Percentiles rank a stretch among this genome's conserved stretches.
phyloP scores from a whole-genome alignment of 2,329 filamentous ascomycete genomes.

The Phoma sp. region DNA sequence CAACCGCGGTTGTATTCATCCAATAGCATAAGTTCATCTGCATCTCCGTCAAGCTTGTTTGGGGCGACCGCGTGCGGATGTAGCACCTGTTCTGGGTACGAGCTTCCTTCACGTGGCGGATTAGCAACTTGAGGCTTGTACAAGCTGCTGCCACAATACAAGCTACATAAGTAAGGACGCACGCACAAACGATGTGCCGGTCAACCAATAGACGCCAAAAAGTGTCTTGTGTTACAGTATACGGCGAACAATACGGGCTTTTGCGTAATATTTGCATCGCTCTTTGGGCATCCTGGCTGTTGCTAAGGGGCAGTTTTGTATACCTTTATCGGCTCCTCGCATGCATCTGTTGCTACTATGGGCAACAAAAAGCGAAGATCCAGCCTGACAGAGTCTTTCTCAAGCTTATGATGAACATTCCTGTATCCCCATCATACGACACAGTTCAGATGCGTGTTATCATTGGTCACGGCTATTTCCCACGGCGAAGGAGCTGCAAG shows the following conservation, averaged over 20 bases:
- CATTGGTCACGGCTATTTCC: not conserved
- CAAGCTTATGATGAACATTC: not conserved
- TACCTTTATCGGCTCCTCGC: slow-evolving; percentile 11
- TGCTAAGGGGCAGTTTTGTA: slow-evolving; percentile 18
- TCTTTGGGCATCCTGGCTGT: slow-evolving; percentile 1
- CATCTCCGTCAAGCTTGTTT: not conserved
- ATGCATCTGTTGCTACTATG: slow-evolving; percentile 24
- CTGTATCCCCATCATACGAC: not conserved
- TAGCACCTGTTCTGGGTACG: not conserved
- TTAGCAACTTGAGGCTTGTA: not conserved
- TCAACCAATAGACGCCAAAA: slow-evolving; percentile 12
- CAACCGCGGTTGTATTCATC: slow-evolving; percentile 4
- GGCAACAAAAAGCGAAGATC: slow-evolving; percentile 30
- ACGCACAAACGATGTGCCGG: not conserved
- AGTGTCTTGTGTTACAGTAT: slow-evolving; percentile 1
- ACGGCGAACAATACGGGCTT: not conserved
- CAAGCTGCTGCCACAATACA: slow-evolving; percentile 4
- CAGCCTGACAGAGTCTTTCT: slow-evolving; percentile 14
- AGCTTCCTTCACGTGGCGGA: slow-evolving; percentile 5
- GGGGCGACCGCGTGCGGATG: not conserved
- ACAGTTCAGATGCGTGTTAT: not conserved
- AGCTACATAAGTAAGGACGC: not conserved
- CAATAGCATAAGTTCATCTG: slow-evolving; percentile 1
- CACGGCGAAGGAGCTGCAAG: not conserved
- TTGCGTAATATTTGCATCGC: not conserved